Evolutionary conservation across 75 land plant genomes (phyloP), one percentile per base, ranked within the genome.

Genomic region (Azolla pinnata): DNA sequence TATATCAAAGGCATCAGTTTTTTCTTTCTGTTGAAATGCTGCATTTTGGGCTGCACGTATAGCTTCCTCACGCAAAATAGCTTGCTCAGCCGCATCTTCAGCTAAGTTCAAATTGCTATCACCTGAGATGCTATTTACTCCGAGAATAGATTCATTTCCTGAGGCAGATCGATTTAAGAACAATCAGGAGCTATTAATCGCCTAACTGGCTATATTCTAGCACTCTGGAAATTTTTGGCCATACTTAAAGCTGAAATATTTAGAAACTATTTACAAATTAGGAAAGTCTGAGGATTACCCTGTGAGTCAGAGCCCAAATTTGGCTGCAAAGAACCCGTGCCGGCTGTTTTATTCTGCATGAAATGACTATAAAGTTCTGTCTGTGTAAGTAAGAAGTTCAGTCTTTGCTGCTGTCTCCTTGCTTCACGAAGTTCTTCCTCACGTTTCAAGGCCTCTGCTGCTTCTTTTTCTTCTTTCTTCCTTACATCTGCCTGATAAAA

Each of bases 361-460:
- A 93, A 93, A 62, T 93, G 98, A 60, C 96, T 93, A 67, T 80
- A 93, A 0, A 93, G 79, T 40, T 93, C 98, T 21, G 98, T 93
- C 62, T 93, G 98, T 38, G 86, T 77, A 16, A 93, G 59, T 5
- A 93, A 73, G 54, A 93, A 93, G 59, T 93, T 83, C 8, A 93
- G 85, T 57, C 96, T 77, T 63, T 93, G 90, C 62, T 90, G 81
- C 42, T 88, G 96, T 53, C 98, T 67, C 67, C 68, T 83, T 24
- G 87, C 90, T 71, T 93, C 98, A 52, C 95, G 79, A 61, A 81
- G 82, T 68, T 93, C 98, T 60, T 93, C 85, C 40, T 88, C 87
- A 56, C 87, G 87, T 73, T 84, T 93, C 68, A 88, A 64, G 64
- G 98, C 98, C 62, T 93, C 98, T 26, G 98, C 98, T 47, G 96